Evolutionary conservation across 306 rosid species (phyloP), one percentile per base, ranked within the genome.

Genomic region (Casuarina equisetifolia): DNA sequence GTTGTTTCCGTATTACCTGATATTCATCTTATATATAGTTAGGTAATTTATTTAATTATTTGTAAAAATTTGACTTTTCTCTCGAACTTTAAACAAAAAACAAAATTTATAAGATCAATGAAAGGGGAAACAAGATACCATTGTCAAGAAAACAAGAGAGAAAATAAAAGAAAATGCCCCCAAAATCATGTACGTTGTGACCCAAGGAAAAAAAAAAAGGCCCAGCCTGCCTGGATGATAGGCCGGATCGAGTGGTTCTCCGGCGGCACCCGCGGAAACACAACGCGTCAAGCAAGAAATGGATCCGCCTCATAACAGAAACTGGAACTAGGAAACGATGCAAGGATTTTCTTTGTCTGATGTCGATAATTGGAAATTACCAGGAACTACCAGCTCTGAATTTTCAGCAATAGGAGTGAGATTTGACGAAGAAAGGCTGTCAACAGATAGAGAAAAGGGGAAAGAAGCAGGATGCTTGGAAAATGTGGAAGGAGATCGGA

Each of bases 401-500:
- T 66, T 66, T 66, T 9, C 11, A 7, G n/a, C 10, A 68, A 55
- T 42, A 70, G 13, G 52, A 76, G 46, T 13, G 17, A 70, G 76
- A 45, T 67, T 46, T 35, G 25, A 71, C 16, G 48, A 13, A 64
- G 10, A 52, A 16, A 70, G 45, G 46, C 67, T 32, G 70, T 68
- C 20, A 66, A 74, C 77, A 74, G 70, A 69, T 59, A 78, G 74
- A 69, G 76, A 74, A 44, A 74, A 58, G 85, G 61, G 9, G 20
- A 72, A 66, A 54, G 80, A 78, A 94, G 35, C 64, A 20, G 3
- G 97, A 94, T 94, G 98, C 93, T 86, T 79, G 80, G 91, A 86
- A 81, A 79, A 92, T 88, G 96, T 94, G 98, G 96, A 91, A 91
- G 91, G 79, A 88, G 75, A 90, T 94, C 90, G 86, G 92, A 84